Evolutionary conservation across 129 eudicot genomes (phyloP), one percentile per base, ranked within the genome.

Genomic region (Artemisia tridentata): DNA sequence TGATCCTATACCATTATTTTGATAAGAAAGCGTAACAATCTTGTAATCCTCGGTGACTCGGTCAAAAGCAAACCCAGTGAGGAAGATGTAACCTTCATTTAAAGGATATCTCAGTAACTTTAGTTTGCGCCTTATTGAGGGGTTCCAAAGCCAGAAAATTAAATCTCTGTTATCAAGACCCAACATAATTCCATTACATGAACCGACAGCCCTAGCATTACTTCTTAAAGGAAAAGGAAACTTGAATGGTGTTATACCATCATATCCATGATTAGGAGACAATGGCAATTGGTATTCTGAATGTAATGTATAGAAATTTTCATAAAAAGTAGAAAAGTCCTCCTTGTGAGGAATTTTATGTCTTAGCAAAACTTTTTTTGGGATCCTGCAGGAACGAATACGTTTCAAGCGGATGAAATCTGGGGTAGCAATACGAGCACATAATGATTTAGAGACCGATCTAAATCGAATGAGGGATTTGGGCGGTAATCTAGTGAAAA

Each of bases 21-120:
- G 43, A 0, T 7, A 2, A 50, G 54, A 50, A 2, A 50, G 0
- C 7, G 54, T 1, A 50, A 50, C 54, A 50, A 50, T 50, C 16
- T 50, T 50, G 54, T 50, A 50, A 50, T 50, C 54, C n/a, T 50
- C 7, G 1, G 54, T 50, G 54, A 50, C 7, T 48, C 14, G 11
- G 6, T 50, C 54, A 50, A 50, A 50, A 34, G n/a, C 17, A 50
- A 50, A 50, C 54, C 54, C 54, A 11, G 53, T 48, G 53, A 11
- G 4, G 3, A 0, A 0, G n/a, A 49, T 15, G 15, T 0, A 11
- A 1, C 5, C 3, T 3, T 2, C 1, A 9, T 10, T 1, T 34
- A 5, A 5, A 5, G 43, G 43, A 34, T 34, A 0, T 0, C 9
- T 1, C 2, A 10, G 43, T 7, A 31, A 31, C 2, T 7, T 6